A percentile compares a stretch with the other conserved stretches of the same genome.
phyloP scores from a whole-genome alignment of 2,329 filamentous ascomycete genomes.

The Purpureocillium lavendulum region DNA sequence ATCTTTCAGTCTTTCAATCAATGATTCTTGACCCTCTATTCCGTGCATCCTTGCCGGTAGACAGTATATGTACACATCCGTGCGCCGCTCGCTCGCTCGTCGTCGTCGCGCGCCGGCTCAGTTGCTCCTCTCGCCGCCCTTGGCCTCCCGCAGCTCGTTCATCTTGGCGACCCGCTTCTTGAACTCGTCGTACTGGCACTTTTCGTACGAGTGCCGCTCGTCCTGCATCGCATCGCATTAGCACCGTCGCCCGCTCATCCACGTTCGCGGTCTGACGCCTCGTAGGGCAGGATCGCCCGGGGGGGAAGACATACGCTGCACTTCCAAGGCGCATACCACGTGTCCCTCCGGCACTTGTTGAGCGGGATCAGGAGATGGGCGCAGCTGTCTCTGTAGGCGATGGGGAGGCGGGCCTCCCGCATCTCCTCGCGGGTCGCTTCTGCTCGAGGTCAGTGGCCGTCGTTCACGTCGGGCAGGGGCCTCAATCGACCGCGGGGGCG shows the following conservation, averaged over 20 bases:
- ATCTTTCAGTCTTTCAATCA: too few species aligned
- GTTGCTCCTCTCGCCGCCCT: conserved; percentile 80
- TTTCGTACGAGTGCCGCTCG: conserved; percentile 96
- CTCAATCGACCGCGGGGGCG: not conserved
- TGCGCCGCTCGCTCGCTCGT: too few species aligned
- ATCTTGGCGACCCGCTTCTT: conserved; percentile 98
- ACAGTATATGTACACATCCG: too few species aligned
- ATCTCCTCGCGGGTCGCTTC: conserved; percentile 85
- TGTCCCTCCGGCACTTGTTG: conserved; percentile 86
- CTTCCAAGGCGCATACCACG: conserved; percentile 96
- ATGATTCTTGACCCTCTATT: conserved; percentile 6
- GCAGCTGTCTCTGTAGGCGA: conserved; percentile 92
- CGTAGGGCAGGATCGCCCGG: not conserved
- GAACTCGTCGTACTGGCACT: conserved; percentile 98
- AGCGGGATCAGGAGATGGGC: conserved; percentile 90
- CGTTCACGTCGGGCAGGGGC: too few species aligned
- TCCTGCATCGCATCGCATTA: conserved; percentile 44
- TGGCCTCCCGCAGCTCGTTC: conserved; percentile 85
- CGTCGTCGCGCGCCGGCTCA: conserved; percentile 23
- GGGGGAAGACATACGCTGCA: conserved; percentile 63
- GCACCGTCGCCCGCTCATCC: too few species aligned
- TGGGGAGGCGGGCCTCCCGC: conserved; percentile 79
- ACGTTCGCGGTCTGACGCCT: not conserved
- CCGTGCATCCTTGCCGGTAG: not conserved
- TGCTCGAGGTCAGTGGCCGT: conserved; percentile 20